These are phyloP conservation scores for Osmanthus fragrans DNA, from an alignment of 257 asterid genomes.

Conservation along the genomic window DNA sequence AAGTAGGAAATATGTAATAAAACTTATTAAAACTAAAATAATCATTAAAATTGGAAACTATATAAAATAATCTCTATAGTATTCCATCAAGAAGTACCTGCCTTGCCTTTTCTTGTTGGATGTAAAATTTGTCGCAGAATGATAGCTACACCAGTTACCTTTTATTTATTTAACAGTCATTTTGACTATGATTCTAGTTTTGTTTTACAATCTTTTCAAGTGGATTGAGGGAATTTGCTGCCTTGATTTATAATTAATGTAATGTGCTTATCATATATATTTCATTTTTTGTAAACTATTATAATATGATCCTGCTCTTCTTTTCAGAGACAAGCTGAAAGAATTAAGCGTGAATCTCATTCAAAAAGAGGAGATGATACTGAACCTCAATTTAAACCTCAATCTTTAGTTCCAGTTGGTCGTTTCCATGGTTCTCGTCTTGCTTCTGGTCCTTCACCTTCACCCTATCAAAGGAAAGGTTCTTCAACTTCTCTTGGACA, in stretches of 20 bases:
- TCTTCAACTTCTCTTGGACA: conserved; percentile 31
- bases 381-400: conserved; percentile 73
- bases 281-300: conserved; percentile 1
- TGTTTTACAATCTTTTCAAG: not conserved
- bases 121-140: conserved; percentile 6
- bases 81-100: not conserved
- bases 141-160: conserved; percentile 6
- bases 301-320: conserved; percentile 17
- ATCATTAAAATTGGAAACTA: too few species aligned
- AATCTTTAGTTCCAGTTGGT: conserved; percentile 77
- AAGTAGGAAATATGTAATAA: too few species aligned
- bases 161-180: not conserved
- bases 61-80: too few species aligned
- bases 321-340: conserved; percentile 83
- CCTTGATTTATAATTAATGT: not conserved
- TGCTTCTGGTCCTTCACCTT: conserved; percentile 84
- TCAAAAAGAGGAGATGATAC: conserved; percentile 83
- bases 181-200: not conserved
- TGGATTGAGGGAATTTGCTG: conserved; percentile 9
- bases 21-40: too few species aligned
- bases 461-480: conserved; percentile 66
- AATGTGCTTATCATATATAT: conserved; percentile 11
- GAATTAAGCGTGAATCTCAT: conserved; percentile 80
- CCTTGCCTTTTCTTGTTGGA: not conserved
- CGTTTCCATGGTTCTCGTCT: conserved; percentile 94